These are phyloP conservation scores for Starmerella floricola DNA, from an alignment of 805 yeast genomes.

Conservation along the genomic window DNA sequence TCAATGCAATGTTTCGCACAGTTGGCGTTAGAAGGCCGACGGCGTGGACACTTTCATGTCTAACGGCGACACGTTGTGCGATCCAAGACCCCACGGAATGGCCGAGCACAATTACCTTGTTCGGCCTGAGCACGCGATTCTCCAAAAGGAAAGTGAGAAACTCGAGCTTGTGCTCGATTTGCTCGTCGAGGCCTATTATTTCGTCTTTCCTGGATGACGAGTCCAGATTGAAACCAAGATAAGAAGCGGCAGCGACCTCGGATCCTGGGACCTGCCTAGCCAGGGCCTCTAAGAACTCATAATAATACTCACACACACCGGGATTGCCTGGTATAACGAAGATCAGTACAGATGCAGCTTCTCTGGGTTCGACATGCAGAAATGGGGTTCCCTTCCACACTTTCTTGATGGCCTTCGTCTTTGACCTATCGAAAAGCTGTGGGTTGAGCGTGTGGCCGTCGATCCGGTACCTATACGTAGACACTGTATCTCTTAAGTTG, in stretches of 20 bases:
- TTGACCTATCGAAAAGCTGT: conserved; percentile 4
- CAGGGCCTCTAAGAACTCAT: conserved; percentile 38
- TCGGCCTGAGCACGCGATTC: conserved; percentile 6
- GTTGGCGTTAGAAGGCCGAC: conserved; percentile 64
- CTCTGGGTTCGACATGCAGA: neutral
- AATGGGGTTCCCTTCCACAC: conserved; percentile 3
- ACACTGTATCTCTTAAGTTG: conserved; percentile 20
- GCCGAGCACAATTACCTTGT: conserved; percentile 41
- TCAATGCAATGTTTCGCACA: conserved; percentile 43
- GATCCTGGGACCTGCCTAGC: conserved; percentile 35
- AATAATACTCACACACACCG: conserved; percentile 55
- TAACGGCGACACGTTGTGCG: conserved; percentile 39
- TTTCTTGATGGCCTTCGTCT: neutral
- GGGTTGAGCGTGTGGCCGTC: conserved; percentile 29
- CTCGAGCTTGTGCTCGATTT: conserved; percentile 45
- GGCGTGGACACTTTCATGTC: conserved; percentile 28
- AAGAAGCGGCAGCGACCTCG: conserved; percentile 51
- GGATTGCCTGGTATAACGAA: conserved; percentile 70
- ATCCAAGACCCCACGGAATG: conserved; percentile 67
- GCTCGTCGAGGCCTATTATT: conserved; percentile 38
- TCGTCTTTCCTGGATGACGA: conserved; percentile 6
- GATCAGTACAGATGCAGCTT: conserved; percentile 28
- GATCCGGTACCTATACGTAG: conserved; percentile 30
- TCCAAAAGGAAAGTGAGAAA: conserved; percentile 33
- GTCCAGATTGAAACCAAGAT: conserved; percentile 42